Percentiles rank a stretch among this genome's conserved stretches.
Evolutionary conservation across 352 stramenopile species (phyloP).

Genomic region (Pythium rhizo-oryzae): DNA sequence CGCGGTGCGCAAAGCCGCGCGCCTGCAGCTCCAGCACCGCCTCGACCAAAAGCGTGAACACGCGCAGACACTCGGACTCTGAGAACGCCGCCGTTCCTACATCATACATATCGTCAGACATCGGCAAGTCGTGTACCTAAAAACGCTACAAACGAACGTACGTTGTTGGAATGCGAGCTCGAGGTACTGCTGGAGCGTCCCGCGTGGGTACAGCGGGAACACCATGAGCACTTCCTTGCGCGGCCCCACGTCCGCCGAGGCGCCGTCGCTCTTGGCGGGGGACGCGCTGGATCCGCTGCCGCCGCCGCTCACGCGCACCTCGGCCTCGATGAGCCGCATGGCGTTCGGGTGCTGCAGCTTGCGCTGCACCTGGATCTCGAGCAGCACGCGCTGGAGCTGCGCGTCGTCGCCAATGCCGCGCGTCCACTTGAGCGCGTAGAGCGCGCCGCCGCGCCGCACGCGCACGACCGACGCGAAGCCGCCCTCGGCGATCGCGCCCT

Average conservation of each 20-base stretch:
- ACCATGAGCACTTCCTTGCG: conserved; percentile 67
- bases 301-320: conserved; percentile 35
- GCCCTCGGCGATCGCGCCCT: conserved; percentile 59
- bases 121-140: too few species aligned
- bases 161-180: conserved; percentile 36
- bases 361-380: conserved; percentile 76
- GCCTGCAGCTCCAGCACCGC: conserved; percentile 63
- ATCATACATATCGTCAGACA: background rate
- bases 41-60: conserved; percentile 58
- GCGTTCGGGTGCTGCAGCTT: conserved; percentile 57
- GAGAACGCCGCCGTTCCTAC: conserved; percentile 41
- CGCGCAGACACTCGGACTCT: conserved; percentile 46
- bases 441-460: conserved; percentile 40
- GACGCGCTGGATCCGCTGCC: background rate
- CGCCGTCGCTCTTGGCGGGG: conserved; percentile 9
- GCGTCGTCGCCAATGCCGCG: conserved; percentile 55
- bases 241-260: background rate
- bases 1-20: conserved; percentile 65
- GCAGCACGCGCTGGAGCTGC: conserved; percentile 55
- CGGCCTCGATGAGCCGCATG: conserved; percentile 54
- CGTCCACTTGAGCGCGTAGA: conserved; percentile 71
- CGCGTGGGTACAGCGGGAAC: conserved; percentile 51
- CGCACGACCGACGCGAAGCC: conserved; percentile 74
- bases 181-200: conserved; percentile 62
- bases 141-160: conserved; percentile 9